Evolutionary conservation across 2,329 filamentous ascomycete species (phyloP).

Genomic region (Cytospora chrysosperma): DNA sequence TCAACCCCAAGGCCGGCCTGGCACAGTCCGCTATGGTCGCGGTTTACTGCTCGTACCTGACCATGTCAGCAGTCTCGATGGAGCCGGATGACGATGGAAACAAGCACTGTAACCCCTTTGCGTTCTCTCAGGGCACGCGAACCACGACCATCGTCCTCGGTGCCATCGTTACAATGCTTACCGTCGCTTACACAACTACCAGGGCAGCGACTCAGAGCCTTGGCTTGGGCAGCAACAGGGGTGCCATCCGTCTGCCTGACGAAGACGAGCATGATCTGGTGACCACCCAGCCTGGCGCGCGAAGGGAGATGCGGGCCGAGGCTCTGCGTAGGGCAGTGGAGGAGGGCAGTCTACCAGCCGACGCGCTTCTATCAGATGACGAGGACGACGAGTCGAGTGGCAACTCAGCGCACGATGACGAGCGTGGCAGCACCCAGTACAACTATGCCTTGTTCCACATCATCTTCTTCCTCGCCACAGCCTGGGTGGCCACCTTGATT

Average conservation of each 20-base stretch:
- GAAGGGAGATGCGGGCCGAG: constrained; percentile 89
- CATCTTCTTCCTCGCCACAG: constrained; percentile 95
- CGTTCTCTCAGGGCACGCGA: constrained; percentile 80
- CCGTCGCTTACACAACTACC: constrained; percentile 95
- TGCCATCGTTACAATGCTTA: constrained; percentile 93
- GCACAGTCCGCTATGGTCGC: constrained; percentile 98
- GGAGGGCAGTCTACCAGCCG: constrained; percentile 86
- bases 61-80: constrained; percentile 98
- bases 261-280: constrained; percentile 87
- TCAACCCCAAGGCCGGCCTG: constrained; percentile 88
- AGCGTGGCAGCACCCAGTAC: constrained; percentile 87
- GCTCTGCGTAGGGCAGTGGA: constrained; percentile 89
- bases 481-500: constrained; percentile 91
- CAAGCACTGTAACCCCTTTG: constrained; percentile 87
- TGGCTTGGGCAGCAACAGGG: constrained; percentile 62
- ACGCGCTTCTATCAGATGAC: constrained; percentile 76
- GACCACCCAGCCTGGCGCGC: constrained; percentile 74
- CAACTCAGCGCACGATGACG: constrained; percentile 75
- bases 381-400: constrained; percentile 62
- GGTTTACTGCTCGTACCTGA: constrained; percentile 97
- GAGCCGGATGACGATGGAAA: constrained; percentile 91
- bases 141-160: constrained; percentile 90
- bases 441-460: constrained; percentile 95
- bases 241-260: constrained; percentile 61
- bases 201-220: constrained; percentile 90